A percentile compares a stretch with the other conserved stretches of the same genome.
Evolutionary conservation across 2,329 filamentous ascomycete genomes (phyloP).

Genomic region (Dendryphion nanum): DNA sequence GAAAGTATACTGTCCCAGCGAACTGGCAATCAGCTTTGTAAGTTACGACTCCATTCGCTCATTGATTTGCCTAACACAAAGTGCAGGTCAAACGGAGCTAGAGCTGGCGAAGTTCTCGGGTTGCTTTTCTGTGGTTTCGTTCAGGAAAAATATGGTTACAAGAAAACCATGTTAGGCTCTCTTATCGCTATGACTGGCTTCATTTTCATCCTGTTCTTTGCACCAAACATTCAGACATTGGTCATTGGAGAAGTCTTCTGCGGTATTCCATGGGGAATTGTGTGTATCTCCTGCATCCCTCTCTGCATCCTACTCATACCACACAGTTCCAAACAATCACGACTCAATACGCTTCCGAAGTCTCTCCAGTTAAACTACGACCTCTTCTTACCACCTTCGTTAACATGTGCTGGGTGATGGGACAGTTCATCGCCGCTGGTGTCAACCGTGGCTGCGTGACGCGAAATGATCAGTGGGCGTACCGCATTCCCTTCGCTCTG

Average conservation of each 20-base stretch:
- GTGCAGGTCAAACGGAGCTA: constrained; percentile 41
- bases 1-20: constrained; percentile 40
- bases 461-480: constrained; percentile 64
- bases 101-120: constrained; percentile 44
- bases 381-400: constrained; percentile 59
- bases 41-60: neutral
- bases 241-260: constrained; percentile 46
- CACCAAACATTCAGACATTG: constrained; percentile 40
- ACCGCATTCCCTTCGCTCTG: constrained; percentile 63
- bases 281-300: too few species aligned
- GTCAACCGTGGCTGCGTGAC: constrained; percentile 66
- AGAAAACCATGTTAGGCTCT: constrained; percentile 43
- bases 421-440: constrained; percentile 68
- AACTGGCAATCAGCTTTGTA: constrained; percentile 45
- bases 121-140: constrained; percentile 46
- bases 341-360: constrained; percentile 52
- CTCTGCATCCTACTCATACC: too few species aligned
- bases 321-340: constrained; percentile 49
- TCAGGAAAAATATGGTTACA: constrained; percentile 44
- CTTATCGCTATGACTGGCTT: constrained; percentile 41
- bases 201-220: constrained; percentile 47
- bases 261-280: constrained; percentile 46
- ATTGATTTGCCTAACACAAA: constrained; percentile 2
- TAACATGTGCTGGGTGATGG: constrained; percentile 73
- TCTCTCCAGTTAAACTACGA: constrained; percentile 67